These are phyloP conservation scores for grape (Vitis vinifera) DNA, from an alignment of 164 flowering plant genomes.

Conservation along the genomic window DNA sequence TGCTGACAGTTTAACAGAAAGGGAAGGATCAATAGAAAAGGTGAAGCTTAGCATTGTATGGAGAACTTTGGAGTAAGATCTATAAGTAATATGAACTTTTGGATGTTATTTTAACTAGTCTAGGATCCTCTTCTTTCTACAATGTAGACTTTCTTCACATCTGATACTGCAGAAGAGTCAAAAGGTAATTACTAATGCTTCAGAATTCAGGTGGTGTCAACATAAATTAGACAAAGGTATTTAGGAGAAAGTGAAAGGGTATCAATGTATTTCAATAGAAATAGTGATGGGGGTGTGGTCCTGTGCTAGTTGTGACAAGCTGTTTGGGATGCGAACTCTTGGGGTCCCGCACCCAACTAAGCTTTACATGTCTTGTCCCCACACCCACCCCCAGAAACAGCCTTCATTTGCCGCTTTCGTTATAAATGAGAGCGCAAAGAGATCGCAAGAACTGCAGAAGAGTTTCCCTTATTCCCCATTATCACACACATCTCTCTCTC, in stretches of 20 bases:
- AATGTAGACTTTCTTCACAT: too few species aligned
- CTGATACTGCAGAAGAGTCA: too few species aligned
- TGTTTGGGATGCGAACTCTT: conserved; percentile 6
- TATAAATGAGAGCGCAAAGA: conserved; percentile 26
- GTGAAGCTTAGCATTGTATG: too few species aligned
- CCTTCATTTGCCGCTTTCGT: conserved; percentile 16
- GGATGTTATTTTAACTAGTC: too few species aligned
- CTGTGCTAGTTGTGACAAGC: conserved; percentile 12
- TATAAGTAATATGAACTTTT: too few species aligned
- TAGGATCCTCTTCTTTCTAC: too few species aligned
- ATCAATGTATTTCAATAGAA: not conserved
- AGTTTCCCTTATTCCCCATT: not conserved
- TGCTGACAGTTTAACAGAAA: too few species aligned
- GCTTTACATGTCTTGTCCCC: conserved; percentile 5
- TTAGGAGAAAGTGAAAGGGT: not conserved
- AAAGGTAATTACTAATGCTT: too few species aligned
- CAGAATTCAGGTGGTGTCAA: not conserved
- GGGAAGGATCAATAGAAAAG: too few species aligned
- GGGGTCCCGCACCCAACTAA: conserved; percentile 30
- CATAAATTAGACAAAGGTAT: not conserved
- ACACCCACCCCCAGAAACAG: conserved; percentile 10
- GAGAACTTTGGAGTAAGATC: too few species aligned
- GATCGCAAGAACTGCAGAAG: not conserved
- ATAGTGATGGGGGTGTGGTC: conserved; percentile 14
- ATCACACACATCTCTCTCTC: not conserved